phyloP scores from a whole-genome alignment of 768 basidiomycete species.

The Porpolomopsis calyptriformis region DNA sequence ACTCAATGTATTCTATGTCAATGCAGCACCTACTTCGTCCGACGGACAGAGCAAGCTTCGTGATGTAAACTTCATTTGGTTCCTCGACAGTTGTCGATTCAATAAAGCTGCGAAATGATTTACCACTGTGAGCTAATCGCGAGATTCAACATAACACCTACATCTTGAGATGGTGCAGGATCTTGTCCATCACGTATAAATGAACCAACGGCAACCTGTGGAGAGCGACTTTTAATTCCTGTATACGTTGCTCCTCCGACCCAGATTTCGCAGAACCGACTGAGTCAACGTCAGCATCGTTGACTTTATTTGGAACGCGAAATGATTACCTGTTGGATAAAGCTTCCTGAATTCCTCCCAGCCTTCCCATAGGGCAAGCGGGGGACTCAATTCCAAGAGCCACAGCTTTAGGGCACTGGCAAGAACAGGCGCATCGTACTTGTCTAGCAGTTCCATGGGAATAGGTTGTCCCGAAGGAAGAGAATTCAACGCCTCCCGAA shows the following conservation, averaged over 20 bases:
- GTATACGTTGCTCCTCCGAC: constrained; percentile 49
- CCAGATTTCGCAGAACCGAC: constrained; percentile 35
- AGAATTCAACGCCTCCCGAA: constrained; percentile 75
- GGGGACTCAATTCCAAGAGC: constrained; percentile 85
- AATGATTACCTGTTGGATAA: constrained; percentile 67
- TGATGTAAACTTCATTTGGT: constrained; percentile 65
- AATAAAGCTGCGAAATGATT: constrained; percentile 42
- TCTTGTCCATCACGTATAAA: constrained; percentile 64
- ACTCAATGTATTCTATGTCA: background rate
- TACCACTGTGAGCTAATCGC: background rate
- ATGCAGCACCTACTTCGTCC: constrained; percentile 58
- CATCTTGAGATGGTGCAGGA: constrained; percentile 69
- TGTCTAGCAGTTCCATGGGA: constrained; percentile 38
- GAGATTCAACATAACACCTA: constrained; percentile 24
- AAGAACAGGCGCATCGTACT: constrained; percentile 79
- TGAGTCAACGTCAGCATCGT: constrained; percentile 1
- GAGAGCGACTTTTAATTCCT: constrained; percentile 51
- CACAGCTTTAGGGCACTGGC: constrained; percentile 82
- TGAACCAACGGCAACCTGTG: constrained; percentile 69
- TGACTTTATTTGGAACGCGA: background rate
- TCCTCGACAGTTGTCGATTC: constrained; percentile 61
- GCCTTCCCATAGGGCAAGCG: constrained; percentile 73
- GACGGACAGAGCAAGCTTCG: constrained; percentile 80
- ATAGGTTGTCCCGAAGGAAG: constrained; percentile 50
- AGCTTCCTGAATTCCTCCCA: constrained; percentile 86